These are phyloP conservation scores for Stipa capillata DNA, from an alignment of 176 grass and related monocot species.

Conservation along the genomic window DNA sequence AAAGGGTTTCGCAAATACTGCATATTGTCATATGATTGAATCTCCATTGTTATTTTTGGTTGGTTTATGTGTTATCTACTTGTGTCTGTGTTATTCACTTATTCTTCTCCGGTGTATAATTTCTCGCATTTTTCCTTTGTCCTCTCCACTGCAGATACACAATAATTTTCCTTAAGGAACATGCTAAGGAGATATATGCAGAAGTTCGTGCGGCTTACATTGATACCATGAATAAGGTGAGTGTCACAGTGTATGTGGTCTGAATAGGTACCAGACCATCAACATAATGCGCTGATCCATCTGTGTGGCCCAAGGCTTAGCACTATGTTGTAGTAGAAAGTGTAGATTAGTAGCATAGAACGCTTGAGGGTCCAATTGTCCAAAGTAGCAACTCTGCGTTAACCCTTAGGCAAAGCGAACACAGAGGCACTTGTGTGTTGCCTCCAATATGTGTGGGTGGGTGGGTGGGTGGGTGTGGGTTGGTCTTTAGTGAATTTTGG, in stretches of 20 bases:
- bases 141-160: slow-evolving; percentile 48
- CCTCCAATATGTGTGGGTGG: too few species aligned
- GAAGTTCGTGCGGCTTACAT: slow-evolving; percentile 93
- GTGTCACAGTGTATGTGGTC: slow-evolving; percentile 5
- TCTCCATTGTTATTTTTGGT: slow-evolving; percentile 9
- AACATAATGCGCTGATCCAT: not conserved
- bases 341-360: not conserved
- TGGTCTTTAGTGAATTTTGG: too few species aligned
- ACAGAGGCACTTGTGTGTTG: not conserved
- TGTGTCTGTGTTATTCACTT: not conserved
- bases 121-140: not conserved
- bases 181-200: slow-evolving; percentile 97
- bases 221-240: slow-evolving; percentile 99
- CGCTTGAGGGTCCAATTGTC: not conserved
- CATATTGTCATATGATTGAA: not conserved
- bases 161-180: slow-evolving; percentile 86
- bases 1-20: not conserved
- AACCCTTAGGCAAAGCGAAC: too few species aligned
- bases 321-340: not conserved
- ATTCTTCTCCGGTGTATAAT: not conserved
- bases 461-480: too few species aligned
- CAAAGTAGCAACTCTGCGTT: too few species aligned
- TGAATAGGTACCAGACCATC: not conserved
- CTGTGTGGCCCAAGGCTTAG: not conserved
- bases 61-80: not conserved